Conservation (phyloP, 2,329 filamentous ascomycete genomes). For the Epicoccum nigrum region DNA sequence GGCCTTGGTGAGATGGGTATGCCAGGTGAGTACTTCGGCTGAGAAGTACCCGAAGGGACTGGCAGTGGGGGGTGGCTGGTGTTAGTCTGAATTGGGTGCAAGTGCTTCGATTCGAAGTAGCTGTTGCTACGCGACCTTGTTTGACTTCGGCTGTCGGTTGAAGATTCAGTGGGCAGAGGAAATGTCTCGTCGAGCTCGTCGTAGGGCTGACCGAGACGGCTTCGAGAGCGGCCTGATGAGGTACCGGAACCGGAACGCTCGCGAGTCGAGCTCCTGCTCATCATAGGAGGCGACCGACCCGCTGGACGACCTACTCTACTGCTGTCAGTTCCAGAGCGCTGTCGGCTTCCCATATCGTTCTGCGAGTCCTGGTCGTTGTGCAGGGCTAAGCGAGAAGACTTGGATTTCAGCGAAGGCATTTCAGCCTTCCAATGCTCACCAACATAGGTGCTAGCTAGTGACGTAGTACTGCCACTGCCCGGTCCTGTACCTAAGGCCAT, state of each 20-base stretch:
- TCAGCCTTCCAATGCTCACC: conserved; percentile 38
- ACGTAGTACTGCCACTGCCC: conserved; percentile 47
- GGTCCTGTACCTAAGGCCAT: conserved; percentile 60
- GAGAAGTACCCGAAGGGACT: conserved; percentile 25
- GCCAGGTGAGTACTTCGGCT: conserved; percentile 34
- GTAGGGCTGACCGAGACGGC: conserved; percentile 55
- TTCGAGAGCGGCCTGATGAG: conserved; percentile 60
- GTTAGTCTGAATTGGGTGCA: conserved; percentile 45
- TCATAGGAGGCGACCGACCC: conserved; percentile 47
- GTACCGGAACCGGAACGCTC: conserved; percentile 63
- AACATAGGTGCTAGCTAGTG: conserved; percentile 32
- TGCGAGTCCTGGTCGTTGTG: conserved; percentile 46
- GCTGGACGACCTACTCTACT: conserved; percentile 34
- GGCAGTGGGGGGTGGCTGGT: conserved; percentile 36
- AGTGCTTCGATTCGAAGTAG: conserved; percentile 47
- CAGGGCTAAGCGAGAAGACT: conserved; percentile 39
- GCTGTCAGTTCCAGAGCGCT: conserved; percentile 44
- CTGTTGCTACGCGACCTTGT: conserved; percentile 48
- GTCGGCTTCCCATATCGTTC: conserved; percentile 38
- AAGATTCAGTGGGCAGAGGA: conserved; percentile 36
- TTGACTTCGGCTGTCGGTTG: conserved; percentile 34
- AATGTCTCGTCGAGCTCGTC: conserved; percentile 57
- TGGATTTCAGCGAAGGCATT: conserved; percentile 34
- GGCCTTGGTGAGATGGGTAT: conserved; percentile 45
- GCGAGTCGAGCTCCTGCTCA: conserved; percentile 51